Evolutionary conservation across 768 basidiomycete species (phyloP).

Genomic region (Boletus subparvulus): DNA sequence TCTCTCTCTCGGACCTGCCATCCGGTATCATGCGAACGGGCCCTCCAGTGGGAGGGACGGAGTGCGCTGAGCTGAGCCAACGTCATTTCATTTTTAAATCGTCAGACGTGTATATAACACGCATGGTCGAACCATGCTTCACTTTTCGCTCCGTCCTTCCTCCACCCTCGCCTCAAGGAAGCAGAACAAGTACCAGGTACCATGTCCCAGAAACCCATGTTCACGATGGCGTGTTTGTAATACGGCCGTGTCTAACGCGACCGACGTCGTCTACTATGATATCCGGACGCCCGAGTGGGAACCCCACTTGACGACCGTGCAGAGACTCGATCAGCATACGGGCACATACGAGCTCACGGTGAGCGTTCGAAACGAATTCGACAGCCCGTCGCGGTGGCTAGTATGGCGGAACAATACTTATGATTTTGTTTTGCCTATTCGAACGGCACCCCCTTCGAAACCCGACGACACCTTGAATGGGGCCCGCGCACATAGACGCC

Average conservation of each 20-base stretch:
- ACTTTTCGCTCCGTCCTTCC: neutral
- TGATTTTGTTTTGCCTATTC: too few relatives aligned
- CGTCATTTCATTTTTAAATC: neutral
- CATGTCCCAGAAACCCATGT: constrained; percentile 33
- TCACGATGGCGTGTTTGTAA: constrained; percentile 40
- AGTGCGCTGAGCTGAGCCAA: too few relatives aligned
- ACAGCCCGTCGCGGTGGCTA: neutral
- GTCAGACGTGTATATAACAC: neutral
- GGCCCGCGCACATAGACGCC: too few relatives aligned
- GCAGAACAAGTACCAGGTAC: too few relatives aligned
- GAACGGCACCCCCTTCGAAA: constrained; percentile 22
- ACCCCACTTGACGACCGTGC: constrained; percentile 34
- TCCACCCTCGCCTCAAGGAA: neutral
- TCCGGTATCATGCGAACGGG: neutral
- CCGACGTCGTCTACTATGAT: constrained; percentile 42
- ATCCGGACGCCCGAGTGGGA: constrained; percentile 40
- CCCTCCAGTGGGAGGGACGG: too few relatives aligned
- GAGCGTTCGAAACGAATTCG: constrained; percentile 20
- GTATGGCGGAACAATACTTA: too few relatives aligned
- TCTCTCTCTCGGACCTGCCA: neutral
- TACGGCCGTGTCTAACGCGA: constrained; percentile 38
- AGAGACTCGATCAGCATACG: constrained; percentile 31
- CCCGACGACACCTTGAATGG: too few relatives aligned
- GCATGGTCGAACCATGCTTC: neutral
- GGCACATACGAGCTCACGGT: constrained; percentile 32